These are phyloP conservation scores for Xerocomellus dryophilus DNA, from an alignment of 768 basidiomycete genomes.

Conservation along the genomic window DNA sequence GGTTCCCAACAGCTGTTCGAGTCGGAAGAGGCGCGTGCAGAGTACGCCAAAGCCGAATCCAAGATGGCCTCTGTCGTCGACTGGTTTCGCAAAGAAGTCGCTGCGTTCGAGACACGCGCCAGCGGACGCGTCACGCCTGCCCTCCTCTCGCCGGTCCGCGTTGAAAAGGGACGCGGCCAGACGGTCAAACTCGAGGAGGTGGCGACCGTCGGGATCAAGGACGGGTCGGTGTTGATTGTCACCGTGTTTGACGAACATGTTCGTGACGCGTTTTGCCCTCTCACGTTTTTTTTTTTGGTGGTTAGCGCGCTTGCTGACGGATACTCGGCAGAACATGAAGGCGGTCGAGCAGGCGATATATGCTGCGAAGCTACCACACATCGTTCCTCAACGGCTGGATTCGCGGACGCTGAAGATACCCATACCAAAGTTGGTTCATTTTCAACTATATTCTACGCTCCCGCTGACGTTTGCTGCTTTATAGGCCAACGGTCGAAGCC, in stretches of 20 bases:
- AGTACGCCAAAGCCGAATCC: slow-evolving; percentile 59
- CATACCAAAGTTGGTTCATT: slow-evolving; percentile 62
- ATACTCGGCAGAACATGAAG: slow-evolving; percentile 63
- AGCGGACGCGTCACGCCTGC: slow-evolving; percentile 74
- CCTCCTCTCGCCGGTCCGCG: slow-evolving; percentile 64
- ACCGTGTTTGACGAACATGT: slow-evolving; percentile 80
- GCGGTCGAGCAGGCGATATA: slow-evolving; percentile 72
- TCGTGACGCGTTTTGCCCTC: slow-evolving; percentile 25
- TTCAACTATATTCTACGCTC: neutral
- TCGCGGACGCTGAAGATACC: slow-evolving; percentile 72
- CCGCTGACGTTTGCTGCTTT: neutral
- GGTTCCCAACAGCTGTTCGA: slow-evolving; percentile 63
- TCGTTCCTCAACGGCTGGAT: slow-evolving; percentile 71
- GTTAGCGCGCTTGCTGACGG: slow-evolving; percentile 9
- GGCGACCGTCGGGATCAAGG: slow-evolving; percentile 77
- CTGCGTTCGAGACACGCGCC: slow-evolving; percentile 66
- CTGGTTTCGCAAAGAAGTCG: slow-evolving; percentile 75
- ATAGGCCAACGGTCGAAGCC: slow-evolving; percentile 75
- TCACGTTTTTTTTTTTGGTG: neutral
- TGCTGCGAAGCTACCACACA: slow-evolving; percentile 67
- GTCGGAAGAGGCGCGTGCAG: slow-evolving; percentile 50
- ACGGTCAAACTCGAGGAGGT: slow-evolving; percentile 58
- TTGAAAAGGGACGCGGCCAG: slow-evolving; percentile 43
- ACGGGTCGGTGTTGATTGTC: slow-evolving; percentile 69
- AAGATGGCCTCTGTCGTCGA: slow-evolving; percentile 67